These are phyloP conservation scores for Clavaria fumosa DNA, from an alignment of 768 basidiomycete species.

Conservation along the genomic window DNA sequence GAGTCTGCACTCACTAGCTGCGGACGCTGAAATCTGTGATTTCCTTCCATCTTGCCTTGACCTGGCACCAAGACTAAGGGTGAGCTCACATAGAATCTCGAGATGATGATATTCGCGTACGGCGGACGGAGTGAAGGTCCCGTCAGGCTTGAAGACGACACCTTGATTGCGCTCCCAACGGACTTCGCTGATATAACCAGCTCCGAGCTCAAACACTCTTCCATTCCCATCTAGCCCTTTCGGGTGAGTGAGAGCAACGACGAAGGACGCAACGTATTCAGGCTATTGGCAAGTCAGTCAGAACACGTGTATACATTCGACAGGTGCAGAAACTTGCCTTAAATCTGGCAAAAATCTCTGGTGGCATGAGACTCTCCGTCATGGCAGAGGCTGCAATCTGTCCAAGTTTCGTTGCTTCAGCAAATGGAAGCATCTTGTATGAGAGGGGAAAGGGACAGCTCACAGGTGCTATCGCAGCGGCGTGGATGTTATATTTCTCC, in stretches of 20 bases:
- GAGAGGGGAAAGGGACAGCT: slow-evolving; percentile 13
- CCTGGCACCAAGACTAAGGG: no score
- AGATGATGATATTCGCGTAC: no score
- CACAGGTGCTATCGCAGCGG: slow-evolving; percentile 83
- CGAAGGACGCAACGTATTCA: slow-evolving; percentile 85
- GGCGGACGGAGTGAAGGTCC: slow-evolving; percentile 86
- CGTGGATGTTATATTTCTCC: slow-evolving; percentile 77
- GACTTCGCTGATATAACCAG: slow-evolving; percentile 81
- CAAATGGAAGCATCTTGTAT: neutral
- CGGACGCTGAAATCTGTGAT: slow-evolving; percentile 69
- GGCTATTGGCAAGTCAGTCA: slow-evolving; percentile 34
- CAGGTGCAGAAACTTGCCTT: slow-evolving; percentile 29
- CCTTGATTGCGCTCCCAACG: slow-evolving; percentile 90
- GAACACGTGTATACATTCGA: slow-evolving; percentile 1
- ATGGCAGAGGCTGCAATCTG: slow-evolving; percentile 95
- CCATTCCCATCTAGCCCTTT: slow-evolving; percentile 69
- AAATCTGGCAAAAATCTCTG: slow-evolving; percentile 81
- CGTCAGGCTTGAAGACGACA: slow-evolving; percentile 77
- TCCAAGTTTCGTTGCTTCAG: neutral
- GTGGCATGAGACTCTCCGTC: slow-evolving; percentile 92
- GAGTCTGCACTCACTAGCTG: no score
- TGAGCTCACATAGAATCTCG: no score
- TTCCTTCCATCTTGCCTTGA: slow-evolving; percentile 72
- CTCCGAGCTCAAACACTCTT: slow-evolving; percentile 83
- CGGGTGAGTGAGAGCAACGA: slow-evolving; percentile 75